phyloP scores from a whole-genome alignment of 1,284 basidiomycete species.

The Cryptococcus jaspeensis region DNA sequence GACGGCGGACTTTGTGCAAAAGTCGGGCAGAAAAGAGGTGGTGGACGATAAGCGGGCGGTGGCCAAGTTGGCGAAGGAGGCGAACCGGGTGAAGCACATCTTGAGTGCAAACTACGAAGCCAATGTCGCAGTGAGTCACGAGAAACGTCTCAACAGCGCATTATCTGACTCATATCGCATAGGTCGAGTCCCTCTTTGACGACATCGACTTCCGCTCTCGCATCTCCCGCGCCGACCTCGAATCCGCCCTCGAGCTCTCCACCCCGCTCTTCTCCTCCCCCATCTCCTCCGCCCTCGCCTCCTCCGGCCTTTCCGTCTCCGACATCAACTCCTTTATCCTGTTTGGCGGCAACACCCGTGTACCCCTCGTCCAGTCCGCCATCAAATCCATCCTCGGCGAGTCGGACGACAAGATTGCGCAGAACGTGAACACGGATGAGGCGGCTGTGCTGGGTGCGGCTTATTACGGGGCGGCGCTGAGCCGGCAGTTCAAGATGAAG shows the following conservation, averaged over 20 bases:
- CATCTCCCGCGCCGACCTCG: slow-evolving; percentile 74
- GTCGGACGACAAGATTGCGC: slow-evolving; percentile 71
- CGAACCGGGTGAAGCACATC: slow-evolving; percentile 84
- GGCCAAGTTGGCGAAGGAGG: slow-evolving; percentile 92
- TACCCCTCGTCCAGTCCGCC: slow-evolving; percentile 86
- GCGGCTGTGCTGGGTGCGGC: slow-evolving; percentile 92
- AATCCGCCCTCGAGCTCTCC: slow-evolving; percentile 63
- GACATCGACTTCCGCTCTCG: slow-evolving; percentile 87
- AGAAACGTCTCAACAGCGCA: too few relatives aligned
- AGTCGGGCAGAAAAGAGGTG: slow-evolving; percentile 41
- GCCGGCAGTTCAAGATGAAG: slow-evolving; percentile 93
- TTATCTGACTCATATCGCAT: slow-evolving; percentile 3
- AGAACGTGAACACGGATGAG: slow-evolving; percentile 97
- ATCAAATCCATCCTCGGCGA: slow-evolving; percentile 73
- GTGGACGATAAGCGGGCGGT: slow-evolving; percentile 72
- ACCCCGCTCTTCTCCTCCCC: slow-evolving; percentile 64
- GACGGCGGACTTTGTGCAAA: slow-evolving; percentile 69
- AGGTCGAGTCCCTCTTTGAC: slow-evolving; percentile 83
- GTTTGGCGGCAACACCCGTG: slow-evolving; percentile 83
- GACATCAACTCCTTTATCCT: slow-evolving; percentile 80
- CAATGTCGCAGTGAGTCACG: slow-evolving; percentile 60
- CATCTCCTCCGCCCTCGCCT: slow-evolving; percentile 70
- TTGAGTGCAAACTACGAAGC: slow-evolving; percentile 89
- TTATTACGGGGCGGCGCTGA: slow-evolving; percentile 84
- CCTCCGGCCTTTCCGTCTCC: slow-evolving; percentile 68